A percentile compares a stretch with the other conserved stretches of the same genome.
Evolutionary conservation across 2,329 filamentous ascomycete species (phyloP).

Genomic region (Arachnopeziza araneosa): DNA sequence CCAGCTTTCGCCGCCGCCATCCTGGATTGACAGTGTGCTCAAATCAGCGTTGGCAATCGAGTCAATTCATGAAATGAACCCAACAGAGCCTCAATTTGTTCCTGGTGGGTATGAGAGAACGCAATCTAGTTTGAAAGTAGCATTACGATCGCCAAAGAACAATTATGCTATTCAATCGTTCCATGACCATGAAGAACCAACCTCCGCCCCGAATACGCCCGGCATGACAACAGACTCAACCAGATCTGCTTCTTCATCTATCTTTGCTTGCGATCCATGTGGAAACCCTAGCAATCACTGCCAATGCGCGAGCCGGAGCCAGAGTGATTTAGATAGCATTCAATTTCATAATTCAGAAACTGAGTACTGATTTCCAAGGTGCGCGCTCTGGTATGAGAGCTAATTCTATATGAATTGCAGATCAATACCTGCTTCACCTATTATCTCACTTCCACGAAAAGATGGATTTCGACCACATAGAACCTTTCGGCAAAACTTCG

Average conservation of each 20-base stretch:
- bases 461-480: background rate
- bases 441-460: background rate
- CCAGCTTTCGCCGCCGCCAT: background rate
- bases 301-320: background rate
- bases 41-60: background rate
- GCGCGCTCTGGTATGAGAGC: background rate
- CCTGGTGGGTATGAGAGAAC: background rate
- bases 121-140: background rate
- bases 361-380: background rate
- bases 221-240: slow-evolving; percentile 4
- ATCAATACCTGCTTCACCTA: background rate
- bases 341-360: background rate
- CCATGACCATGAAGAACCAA: slow-evolving; percentile 1
- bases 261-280: slow-evolving; percentile 2
- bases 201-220: background rate
- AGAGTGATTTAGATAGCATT: slow-evolving; percentile 1
- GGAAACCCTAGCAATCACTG: background rate
- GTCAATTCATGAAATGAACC: background rate
- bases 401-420: background rate
- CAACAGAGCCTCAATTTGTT: background rate
- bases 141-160: background rate
- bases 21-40: background rate
- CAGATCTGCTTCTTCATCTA: slow-evolving; percentile 1
- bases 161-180: background rate
- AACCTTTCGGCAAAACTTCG: background rate